Evolutionary conservation across 164 flowering plant genomes (phyloP), one percentile per base, ranked within the genome.

Genomic region (Taxillus chinensis): DNA sequence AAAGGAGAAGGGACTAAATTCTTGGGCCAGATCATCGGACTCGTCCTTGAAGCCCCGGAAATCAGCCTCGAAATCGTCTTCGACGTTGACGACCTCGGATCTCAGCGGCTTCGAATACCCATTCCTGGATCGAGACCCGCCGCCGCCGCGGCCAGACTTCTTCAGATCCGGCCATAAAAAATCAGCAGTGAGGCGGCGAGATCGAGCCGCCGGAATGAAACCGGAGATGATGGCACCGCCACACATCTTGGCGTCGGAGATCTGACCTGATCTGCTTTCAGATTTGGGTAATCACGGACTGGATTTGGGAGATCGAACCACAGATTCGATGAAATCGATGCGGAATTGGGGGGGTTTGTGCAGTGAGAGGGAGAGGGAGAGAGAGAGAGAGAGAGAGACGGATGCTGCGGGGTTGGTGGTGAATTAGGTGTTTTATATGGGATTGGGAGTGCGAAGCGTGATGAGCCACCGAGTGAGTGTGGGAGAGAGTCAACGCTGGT

Each of bases 211-310:
- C 58, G 90, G 76, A 7, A 86, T 80, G 71, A 80, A 80, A 59
- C 79, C 93, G 72, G 98, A 90, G 55, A 92, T 87, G 51, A 92
- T 86, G 54, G 93, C 93, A 64, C 98, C 98, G 39, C 96, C 96
- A 79, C 98, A 92, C 98, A 92, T 92, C 65, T 49, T 55, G 13
- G 14, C 11, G 46, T 54, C 16, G 14, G 12, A 16, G 37, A 41
- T 40, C 3, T 57, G 45, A 43, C 46, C 43, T 2, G 27, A 27
- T 27, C 13, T 57, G 5, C 5, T 5, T n/a, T 49, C 52, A 11
- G 52, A 49, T 49, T 49, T 49, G 14, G 52, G 3, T 1, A 49
- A 12, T n/a, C 27, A 27, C 27, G 27, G 27, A 27, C 27, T 27
- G 27, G 27, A 2, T 27, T 27, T 27, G 27, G 27, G 13, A 49